phyloP scores from a whole-genome alignment of 176 grass and related monocot genomes.

The Chloris gayana region DNA sequence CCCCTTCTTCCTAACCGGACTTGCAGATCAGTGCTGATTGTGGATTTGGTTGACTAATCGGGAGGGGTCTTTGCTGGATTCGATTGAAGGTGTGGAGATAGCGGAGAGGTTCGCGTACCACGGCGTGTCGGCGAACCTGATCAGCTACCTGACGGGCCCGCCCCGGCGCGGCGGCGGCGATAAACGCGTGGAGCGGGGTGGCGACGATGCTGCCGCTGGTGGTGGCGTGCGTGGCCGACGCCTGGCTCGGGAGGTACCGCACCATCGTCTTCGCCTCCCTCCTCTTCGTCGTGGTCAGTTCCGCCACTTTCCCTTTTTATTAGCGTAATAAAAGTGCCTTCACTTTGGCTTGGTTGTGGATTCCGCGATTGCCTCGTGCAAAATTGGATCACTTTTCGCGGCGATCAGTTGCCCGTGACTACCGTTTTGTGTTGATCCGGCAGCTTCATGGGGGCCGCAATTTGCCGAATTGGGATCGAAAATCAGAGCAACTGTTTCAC shows the following conservation, averaged over 20 bases:
- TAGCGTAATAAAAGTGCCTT: not conserved
- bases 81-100: conserved; percentile 54
- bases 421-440: too few relatives aligned
- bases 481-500: too few relatives aligned
- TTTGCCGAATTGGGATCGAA: not conserved
- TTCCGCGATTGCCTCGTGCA: not conserved
- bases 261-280: conserved; percentile 64
- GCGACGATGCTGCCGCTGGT: conserved; percentile 64
- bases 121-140: conserved; percentile 67
- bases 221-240: conserved; percentile 69
- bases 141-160: conserved; percentile 70
- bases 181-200: conserved; percentile 60
- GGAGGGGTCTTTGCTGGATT: not conserved
- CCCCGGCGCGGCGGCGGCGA: conserved; percentile 54
- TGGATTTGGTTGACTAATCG: not conserved
- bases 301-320: too few relatives aligned
- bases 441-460: too few relatives aligned
- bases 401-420: not conserved
- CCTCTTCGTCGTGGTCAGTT: conserved; percentile 52
- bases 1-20: not conserved
- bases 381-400: not conserved
- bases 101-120: conserved; percentile 72
- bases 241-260: conserved; percentile 65
- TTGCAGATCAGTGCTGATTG: not conserved
- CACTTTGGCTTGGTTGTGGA: not conserved